These are phyloP conservation scores for Elongisporangium undulatum DNA, from an alignment of 352 stramenopile genomes.

Conservation along the genomic window DNA sequence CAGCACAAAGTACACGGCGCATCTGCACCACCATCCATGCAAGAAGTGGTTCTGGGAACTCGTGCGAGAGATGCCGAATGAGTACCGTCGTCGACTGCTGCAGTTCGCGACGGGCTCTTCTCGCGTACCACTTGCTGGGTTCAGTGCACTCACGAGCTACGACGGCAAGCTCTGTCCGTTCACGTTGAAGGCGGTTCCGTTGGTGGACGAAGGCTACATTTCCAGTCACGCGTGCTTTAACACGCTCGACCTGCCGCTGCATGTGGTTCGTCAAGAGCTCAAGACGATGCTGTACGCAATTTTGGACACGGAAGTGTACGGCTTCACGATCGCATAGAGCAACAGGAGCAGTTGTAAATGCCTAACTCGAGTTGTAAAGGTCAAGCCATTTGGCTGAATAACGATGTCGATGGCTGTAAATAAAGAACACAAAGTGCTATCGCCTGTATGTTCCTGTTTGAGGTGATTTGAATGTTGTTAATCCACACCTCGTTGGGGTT, in stretches of 20 bases:
- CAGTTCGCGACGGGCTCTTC: constrained; percentile 56
- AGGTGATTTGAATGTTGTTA: too few relatives aligned
- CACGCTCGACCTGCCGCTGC: constrained; percentile 92
- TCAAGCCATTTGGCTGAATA: too few relatives aligned
- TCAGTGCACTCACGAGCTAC: constrained; percentile 42
- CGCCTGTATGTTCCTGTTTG: too few relatives aligned
- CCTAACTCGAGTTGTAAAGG: too few relatives aligned
- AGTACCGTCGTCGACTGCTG: constrained; percentile 41
- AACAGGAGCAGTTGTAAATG: too few relatives aligned
- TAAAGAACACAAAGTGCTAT: background rate
- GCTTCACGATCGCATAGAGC: constrained; percentile 33
- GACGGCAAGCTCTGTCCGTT: constrained; percentile 47
- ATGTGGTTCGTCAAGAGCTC: constrained; percentile 82
- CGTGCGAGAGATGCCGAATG: constrained; percentile 58
- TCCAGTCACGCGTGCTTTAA: constrained; percentile 67
- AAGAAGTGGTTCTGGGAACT: constrained; percentile 46
- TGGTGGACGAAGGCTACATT: constrained; percentile 33
- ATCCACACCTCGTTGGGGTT: too few relatives aligned
- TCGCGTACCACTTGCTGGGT: constrained; percentile 43
- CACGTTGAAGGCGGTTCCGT: constrained; percentile 29
- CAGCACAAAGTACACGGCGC: constrained; percentile 55
- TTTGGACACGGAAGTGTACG: constrained; percentile 48
- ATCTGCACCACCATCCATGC: constrained; percentile 19
- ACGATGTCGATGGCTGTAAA: background rate
- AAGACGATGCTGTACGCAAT: constrained; percentile 38